Evolutionary conservation across 2,329 filamentous ascomycete species (phyloP), one percentile per base, ranked within the genome.

Genomic region (Nectriaceae sp.): DNA sequence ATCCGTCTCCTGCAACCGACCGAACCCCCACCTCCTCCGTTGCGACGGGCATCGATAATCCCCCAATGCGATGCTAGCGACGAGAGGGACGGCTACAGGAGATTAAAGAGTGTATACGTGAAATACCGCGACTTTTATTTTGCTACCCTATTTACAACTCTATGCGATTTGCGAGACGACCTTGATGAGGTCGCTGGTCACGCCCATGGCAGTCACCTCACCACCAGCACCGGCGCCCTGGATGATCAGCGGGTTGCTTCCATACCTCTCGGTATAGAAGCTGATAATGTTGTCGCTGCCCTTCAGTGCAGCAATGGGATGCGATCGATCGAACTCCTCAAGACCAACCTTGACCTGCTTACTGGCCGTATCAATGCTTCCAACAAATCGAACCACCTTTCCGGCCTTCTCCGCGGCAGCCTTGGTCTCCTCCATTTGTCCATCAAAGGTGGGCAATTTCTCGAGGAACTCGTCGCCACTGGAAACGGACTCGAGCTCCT

Each of bases 231-330:
- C 94, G 29, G 90, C 91, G 50, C 94, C 94, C 75, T 97, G 93
- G 55, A 99, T 84, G 66, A 97, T 96, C 54, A 99, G 77, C 37
- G 94, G 92, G 71, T 93, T 95, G 66, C 78, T 81, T 49, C 91
- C 91, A 67, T 99, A 99, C 63, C 94, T 82, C 78, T 95, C 88
- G 5, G 94, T 99, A 74, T 97, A 96, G 78, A 99, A 97, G 77
- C 87, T 96, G 67, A 99, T 96, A 68, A 99, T 96, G 76, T 99
- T 99, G 69, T 97, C 94, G 70, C 92, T 97, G 29, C 94, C 94
- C 80, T 96, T 96, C 49, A 99, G 79, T 40, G 89, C 88, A 13
- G 94, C 94, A 73, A 99, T 97, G 11, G 94, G 89, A 66, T 95
- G 90, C 52, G 88, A 89, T 60, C 83, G 84, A 58, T 96, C 91